Percentiles rank a stretch among this genome's conserved stretches.
Evolutionary conservation across 257 asterid species (phyloP).

Genomic region (Penstemon barbatus): DNA sequence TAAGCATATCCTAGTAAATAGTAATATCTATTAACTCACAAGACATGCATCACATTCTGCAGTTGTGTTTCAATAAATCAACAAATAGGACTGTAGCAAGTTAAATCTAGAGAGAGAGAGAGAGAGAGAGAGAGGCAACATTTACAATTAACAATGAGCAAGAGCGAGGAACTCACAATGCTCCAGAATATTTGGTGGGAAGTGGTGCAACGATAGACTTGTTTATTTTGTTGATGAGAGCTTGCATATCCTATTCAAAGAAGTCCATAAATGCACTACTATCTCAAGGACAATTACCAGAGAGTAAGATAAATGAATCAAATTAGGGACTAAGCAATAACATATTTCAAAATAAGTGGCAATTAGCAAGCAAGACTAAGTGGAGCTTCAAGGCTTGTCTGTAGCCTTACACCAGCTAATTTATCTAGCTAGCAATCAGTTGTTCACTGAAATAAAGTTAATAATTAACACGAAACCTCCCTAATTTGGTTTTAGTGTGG

Average conservation of each 20-base stretch:
- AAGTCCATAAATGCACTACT: conserved; percentile 26
- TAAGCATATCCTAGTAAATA: background rate
- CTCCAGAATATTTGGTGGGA: conserved; percentile 80
- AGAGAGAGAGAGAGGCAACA: conserved; percentile 3
- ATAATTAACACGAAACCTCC: background rate
- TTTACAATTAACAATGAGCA: conserved; percentile 13
- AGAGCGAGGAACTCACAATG: conserved; percentile 56
- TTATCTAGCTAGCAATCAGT: conserved; percentile 2
- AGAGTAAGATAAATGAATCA: conserved; percentile 23
- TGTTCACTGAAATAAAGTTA: background rate
- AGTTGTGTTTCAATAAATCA: background rate
- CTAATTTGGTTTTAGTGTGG: no score
- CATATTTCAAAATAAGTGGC: background rate
- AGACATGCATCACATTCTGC: conserved; percentile 14
- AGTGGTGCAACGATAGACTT: conserved; percentile 86
- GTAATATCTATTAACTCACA: background rate
- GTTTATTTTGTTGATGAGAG: conserved; percentile 87
- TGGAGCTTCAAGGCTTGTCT: conserved; percentile 13
- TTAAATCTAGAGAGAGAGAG: background rate
- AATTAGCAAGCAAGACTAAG: conserved; percentile 19
- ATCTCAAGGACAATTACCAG: conserved; percentile 23
- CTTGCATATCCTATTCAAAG: conserved; percentile 77
- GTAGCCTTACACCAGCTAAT: conserved; percentile 11
- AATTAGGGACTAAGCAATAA: conserved; percentile 13
- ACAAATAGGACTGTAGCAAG: background rate